Conservation (phyloP, 495 filamentous ascomycete species). For the Penicillium daleae region DNA sequence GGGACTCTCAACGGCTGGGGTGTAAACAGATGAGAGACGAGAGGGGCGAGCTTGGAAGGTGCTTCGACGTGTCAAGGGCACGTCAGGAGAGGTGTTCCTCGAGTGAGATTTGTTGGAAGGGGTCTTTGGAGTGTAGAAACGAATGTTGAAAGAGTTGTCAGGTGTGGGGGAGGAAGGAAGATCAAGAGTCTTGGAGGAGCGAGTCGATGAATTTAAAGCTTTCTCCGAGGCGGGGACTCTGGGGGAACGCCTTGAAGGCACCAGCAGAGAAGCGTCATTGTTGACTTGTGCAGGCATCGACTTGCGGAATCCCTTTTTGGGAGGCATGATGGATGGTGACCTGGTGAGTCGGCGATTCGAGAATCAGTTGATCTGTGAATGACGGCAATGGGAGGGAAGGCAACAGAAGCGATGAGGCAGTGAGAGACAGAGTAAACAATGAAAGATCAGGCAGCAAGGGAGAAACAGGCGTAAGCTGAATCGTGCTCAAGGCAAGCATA, state of each 20-base stretch:
- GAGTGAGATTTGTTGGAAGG: slow-evolving; percentile 3
- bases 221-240: slow-evolving; percentile 20
- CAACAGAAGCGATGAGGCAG: neutral
- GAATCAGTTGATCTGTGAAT: slow-evolving; percentile 9
- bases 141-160: slow-evolving; percentile 20
- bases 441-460: neutral
- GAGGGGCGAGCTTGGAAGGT: slow-evolving; percentile 30
- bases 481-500: neutral
- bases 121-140: slow-evolving; percentile 21
- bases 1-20: slow-evolving; percentile 25
- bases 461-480: neutral
- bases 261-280: slow-evolving; percentile 15
- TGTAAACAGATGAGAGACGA: slow-evolving; percentile 31
- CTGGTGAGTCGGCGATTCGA: slow-evolving; percentile 5
- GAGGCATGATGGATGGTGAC: slow-evolving; percentile 28
- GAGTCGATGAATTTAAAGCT: slow-evolving; percentile 2
- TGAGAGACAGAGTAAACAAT: neutral
- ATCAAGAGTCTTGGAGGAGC: slow-evolving; percentile 14
- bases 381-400: slow-evolving; percentile 8
- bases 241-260: slow-evolving; percentile 29
- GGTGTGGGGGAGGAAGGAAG: slow-evolving; percentile 14
- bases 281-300: slow-evolving; percentile 25
- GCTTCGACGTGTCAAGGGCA: slow-evolving; percentile 21
- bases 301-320: slow-evolving; percentile 30
- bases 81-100: slow-evolving; percentile 12